Conservation (phyloP, 1,284 basidiomycete genomes). For the Pseudozyma thailandica region DNA sequence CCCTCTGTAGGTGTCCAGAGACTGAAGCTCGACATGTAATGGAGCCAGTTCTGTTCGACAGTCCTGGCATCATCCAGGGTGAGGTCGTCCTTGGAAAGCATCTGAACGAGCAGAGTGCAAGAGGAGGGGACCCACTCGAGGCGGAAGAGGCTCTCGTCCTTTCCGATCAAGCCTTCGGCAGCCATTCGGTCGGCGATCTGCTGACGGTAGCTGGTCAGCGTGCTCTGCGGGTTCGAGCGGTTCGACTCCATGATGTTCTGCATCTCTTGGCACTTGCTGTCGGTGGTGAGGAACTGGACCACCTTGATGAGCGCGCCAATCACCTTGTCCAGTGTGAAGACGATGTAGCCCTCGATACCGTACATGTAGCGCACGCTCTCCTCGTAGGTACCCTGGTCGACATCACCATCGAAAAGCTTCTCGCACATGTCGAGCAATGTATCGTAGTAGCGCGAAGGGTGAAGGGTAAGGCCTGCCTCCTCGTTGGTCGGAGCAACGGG, state of each 20-base stretch:
- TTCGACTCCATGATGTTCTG: conserved; percentile 77
- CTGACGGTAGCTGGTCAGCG: conserved; percentile 76
- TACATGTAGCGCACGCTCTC: conserved; percentile 97
- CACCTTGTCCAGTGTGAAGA: conserved; percentile 93
- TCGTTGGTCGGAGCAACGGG: conserved; percentile 53
- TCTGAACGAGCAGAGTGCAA: conserved; percentile 81
- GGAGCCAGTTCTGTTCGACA: conserved; percentile 83
- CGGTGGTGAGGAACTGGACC: conserved; percentile 79
- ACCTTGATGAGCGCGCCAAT: conserved; percentile 72
- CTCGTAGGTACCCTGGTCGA: conserved; percentile 89
- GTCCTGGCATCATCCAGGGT: conserved; percentile 86
- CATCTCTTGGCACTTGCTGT: conserved; percentile 85
- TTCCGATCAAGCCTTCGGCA: conserved; percentile 83
- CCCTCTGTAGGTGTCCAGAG: conserved; percentile 67
- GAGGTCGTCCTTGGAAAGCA: conserved; percentile 88
- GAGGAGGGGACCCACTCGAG: conserved; percentile 82
- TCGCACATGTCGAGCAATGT: conserved; percentile 92
- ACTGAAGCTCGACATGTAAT: conserved; percentile 86
- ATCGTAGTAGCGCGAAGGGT: conserved; percentile 77
- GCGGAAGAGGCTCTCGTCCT: conserved; percentile 90
- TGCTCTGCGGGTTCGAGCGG: conserved; percentile 56
- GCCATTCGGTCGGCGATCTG: conserved; percentile 84
- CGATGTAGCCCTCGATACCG: conserved; percentile 89
- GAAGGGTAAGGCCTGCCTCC: conserved; percentile 58
- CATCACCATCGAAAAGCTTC: conserved; percentile 89